Conservation (phyloP, 2,329 filamentous ascomycete species). For the Xylariaceae sp. region DNA sequence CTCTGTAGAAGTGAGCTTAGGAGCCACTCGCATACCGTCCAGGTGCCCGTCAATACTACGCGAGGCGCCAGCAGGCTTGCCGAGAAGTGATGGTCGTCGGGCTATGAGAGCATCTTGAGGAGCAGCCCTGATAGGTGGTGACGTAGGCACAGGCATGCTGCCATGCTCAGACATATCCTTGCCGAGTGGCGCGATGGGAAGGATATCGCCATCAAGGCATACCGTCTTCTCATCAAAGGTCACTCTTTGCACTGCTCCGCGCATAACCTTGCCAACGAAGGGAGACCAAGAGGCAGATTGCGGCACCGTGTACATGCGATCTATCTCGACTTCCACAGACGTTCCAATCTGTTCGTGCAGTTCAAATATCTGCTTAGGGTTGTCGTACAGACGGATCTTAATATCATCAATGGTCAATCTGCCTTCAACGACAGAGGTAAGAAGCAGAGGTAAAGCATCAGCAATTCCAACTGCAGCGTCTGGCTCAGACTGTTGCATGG, state of each 20-base stretch:
- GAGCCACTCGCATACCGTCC: constrained; percentile 24
- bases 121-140: constrained; percentile 57
- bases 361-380: constrained; percentile 78
- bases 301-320: constrained; percentile 63
- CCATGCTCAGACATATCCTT: constrained; percentile 74
- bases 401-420: constrained; percentile 72
- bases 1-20: constrained; percentile 33
- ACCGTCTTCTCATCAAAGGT: constrained; percentile 72
- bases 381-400: constrained; percentile 68
- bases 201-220: constrained; percentile 68
- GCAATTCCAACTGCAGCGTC: constrained; percentile 66
- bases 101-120: constrained; percentile 37
- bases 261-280: constrained; percentile 66
- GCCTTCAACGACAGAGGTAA: constrained; percentile 73
- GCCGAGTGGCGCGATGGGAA: constrained; percentile 56
- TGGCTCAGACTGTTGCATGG: constrained; percentile 46
- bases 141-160: constrained; percentile 46
- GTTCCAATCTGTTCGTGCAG: constrained; percentile 75
- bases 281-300: constrained; percentile 62
- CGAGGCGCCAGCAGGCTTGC: constrained; percentile 21
- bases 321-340: constrained; percentile 72
- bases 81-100: constrained; percentile 35
- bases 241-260: constrained; percentile 70
- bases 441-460: constrained; percentile 70
- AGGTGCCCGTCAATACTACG: constrained; percentile 37